Evolutionary conservation across 441 rosid species (phyloP).

Genomic region (Syzygium syzygioides): DNA sequence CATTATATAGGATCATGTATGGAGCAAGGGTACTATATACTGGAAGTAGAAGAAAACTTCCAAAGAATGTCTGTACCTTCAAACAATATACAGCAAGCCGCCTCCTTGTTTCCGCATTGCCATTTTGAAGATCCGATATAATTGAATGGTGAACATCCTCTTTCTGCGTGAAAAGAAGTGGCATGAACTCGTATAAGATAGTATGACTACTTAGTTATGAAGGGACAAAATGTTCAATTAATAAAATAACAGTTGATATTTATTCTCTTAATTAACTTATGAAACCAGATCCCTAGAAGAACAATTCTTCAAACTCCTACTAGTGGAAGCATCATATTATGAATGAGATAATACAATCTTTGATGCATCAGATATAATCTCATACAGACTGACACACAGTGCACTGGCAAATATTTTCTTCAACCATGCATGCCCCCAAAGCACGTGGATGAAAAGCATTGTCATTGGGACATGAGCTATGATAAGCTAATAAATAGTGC

Average conservation of each 20-base stretch:
- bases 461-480: not conserved
- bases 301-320: not conserved
- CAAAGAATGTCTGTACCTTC: constrained; percentile 45
- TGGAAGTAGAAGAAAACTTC: not conserved
- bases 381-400: not conserved
- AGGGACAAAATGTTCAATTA: not conserved
- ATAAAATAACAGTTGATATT: not conserved
- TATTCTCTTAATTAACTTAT: not conserved
- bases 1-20: not conserved
- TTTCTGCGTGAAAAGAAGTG: constrained; percentile 47
- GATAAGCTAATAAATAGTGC: not conserved
- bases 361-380: not conserved
- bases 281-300: not conserved
- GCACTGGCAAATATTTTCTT: not conserved
- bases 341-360: not conserved
- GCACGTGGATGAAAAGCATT: not conserved
- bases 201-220: not conserved
- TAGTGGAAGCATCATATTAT: not conserved
- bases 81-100: constrained; percentile 98
- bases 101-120: constrained; percentile 98
- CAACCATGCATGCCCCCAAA: not conserved
- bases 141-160: constrained; percentile 99
- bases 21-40: not conserved
- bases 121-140: constrained; percentile 97
- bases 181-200: not conserved